A percentile compares a stretch with the other conserved stretches of the same genome.
Conservation (phyloP, 225 moss, liverwort and hornwort species). For the Takakia lepidozioides region DNA sequence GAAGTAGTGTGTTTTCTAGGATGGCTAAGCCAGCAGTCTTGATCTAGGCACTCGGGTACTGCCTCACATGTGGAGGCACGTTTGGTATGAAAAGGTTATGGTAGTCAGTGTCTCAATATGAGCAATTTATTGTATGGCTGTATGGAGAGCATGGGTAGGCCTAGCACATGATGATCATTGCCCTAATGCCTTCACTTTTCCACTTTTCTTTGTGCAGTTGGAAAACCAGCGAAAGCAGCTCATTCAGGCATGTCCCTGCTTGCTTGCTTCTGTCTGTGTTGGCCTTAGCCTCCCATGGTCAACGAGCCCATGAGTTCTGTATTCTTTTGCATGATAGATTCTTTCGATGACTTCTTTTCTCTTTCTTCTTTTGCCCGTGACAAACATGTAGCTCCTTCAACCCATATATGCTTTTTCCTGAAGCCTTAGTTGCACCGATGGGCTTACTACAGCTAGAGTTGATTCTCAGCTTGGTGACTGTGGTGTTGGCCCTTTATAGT, state of each 20-base stretch:
- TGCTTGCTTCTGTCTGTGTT: conserved; percentile 3
- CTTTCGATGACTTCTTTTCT: neutral
- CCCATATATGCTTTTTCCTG: neutral
- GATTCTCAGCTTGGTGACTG: conserved; percentile 89
- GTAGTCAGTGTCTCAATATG: too few relatives aligned
- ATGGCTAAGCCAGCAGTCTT: too few relatives aligned
- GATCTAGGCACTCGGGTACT: too few relatives aligned
- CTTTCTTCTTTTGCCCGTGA: neutral
- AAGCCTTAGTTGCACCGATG: too few relatives aligned
- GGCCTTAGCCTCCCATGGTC: neutral
- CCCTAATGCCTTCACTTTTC: conserved; percentile 51
- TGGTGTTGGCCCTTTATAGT: conserved; percentile 74
- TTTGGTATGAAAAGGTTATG: too few relatives aligned
- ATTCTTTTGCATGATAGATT: neutral
- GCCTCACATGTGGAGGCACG: too few relatives aligned
- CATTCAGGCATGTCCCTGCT: conserved; percentile 57
- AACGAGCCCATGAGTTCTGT: neutral
- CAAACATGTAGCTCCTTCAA: neutral
- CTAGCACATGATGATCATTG: too few relatives aligned
- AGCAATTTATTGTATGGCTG: too few relatives aligned
- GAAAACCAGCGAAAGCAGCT: conserved; percentile 99
- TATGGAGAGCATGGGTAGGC: too few relatives aligned
- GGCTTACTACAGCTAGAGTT: conserved; percentile 99
- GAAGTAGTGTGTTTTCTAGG: too few relatives aligned
- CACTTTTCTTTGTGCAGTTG: conserved; percentile 64